These are phyloP conservation scores for Miscanthus lutarioriparius DNA, from an alignment of 176 grass and related monocot genomes.

Conservation along the genomic window DNA sequence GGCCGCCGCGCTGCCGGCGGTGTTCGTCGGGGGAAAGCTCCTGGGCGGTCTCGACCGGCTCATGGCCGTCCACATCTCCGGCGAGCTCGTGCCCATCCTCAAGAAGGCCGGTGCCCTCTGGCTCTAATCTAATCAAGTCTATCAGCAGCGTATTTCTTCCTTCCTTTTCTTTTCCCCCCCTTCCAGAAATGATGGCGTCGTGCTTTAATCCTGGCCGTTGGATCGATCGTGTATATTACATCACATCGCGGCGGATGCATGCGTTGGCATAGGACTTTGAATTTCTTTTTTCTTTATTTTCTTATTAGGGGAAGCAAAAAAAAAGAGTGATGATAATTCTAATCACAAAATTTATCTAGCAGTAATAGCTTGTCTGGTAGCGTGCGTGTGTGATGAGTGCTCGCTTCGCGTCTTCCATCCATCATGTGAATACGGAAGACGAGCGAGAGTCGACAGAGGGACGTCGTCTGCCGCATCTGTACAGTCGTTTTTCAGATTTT, in stretches of 20 bases:
- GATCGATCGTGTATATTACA: conserved; percentile 7
- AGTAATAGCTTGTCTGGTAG: conserved; percentile 9
- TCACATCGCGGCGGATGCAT: background rate
- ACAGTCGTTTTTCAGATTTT: conserved; percentile 43
- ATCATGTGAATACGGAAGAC: conserved; percentile 44
- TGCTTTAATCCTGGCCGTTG: conserved; percentile 31
- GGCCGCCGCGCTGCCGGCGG: conserved; percentile 45
- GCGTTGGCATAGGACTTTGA: conserved; percentile 8
- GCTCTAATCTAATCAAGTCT: conserved; percentile 46
- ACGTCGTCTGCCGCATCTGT: conserved; percentile 31
- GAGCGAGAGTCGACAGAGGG: background rate
- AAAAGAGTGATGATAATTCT: background rate
- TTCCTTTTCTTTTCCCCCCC: background rate
- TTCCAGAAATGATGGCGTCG: background rate
- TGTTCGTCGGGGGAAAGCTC: conserved; percentile 81
- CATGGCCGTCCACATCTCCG: conserved; percentile 93
- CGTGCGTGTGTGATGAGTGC: background rate
- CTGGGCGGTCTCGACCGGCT: conserved; percentile 80
- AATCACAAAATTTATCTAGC: background rate
- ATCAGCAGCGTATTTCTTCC: background rate
- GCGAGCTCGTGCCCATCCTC: conserved; percentile 93
- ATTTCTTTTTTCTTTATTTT: background rate
- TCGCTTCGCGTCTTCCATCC: background rate
- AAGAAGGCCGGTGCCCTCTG: conserved; percentile 96
- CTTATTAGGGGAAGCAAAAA: background rate